phyloP scores from a whole-genome alignment of 495 filamentous ascomycete genomes.

The Choiromyces venosus region DNA sequence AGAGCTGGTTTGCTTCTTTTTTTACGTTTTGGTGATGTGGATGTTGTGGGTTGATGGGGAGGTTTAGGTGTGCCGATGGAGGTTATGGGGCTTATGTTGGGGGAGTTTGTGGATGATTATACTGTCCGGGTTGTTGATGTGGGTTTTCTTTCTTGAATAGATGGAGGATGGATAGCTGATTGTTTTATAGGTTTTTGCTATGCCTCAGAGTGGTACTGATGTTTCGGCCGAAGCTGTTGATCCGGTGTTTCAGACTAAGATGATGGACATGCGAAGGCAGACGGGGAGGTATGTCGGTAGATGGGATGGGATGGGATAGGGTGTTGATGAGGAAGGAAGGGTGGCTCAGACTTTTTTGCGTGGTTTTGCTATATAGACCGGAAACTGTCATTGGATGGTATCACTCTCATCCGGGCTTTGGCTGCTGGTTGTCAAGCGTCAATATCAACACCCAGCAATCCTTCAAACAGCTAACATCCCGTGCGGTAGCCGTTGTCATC shows the following conservation, averaged over 20 bases:
- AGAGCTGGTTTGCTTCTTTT: constrained; percentile 60
- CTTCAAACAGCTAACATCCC: constrained; percentile 93
- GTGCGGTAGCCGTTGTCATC: constrained; percentile 94
- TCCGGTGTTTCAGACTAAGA: constrained; percentile 95
- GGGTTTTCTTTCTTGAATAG: constrained; percentile 4
- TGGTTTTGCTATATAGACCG: constrained; percentile 53
- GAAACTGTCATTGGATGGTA: constrained; percentile 99
- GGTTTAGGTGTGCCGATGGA: constrained; percentile 78
- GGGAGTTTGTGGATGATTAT: constrained; percentile 98
- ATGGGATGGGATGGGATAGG: not conserved
- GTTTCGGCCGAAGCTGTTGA: constrained; percentile 98
- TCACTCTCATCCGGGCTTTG: constrained; percentile 97
- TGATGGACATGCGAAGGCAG: constrained; percentile 99
- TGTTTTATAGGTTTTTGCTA: constrained; percentile 61
- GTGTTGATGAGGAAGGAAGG: not conserved
- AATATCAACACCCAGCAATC: constrained; percentile 99
- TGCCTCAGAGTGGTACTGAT: constrained; percentile 98
- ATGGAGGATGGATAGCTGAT: constrained; percentile 5
- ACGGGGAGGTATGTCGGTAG: constrained; percentile 70
- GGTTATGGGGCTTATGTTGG: constrained; percentile 98
- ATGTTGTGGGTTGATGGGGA: too few relatives aligned
- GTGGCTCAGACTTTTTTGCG: constrained; percentile 19
- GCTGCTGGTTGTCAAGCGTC: constrained; percentile 96
- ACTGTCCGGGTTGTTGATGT: constrained; percentile 97
- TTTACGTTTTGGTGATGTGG: not conserved